Base-by-base conservation (phyloP, 768 basidiomycete species). In the Sporobolomyces phaffii region DNA sequence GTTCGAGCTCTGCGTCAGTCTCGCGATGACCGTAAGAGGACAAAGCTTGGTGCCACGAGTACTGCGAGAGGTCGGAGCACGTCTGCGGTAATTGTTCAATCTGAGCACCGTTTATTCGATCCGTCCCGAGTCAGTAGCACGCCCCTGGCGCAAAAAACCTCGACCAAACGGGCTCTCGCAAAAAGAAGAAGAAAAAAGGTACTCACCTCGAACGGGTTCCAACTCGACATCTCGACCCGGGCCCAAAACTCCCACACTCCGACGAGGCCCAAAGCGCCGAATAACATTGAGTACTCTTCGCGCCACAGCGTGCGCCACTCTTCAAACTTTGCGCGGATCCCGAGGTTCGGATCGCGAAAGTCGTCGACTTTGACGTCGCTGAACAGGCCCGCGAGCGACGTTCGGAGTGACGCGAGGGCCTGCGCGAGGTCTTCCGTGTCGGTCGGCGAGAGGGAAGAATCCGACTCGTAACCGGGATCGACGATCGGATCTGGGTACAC, bases 181-280 rank as follows among this genome's bases (percentile, higher is more conserved):
- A n/a, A n/a, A n/a, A n/a, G n/a, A n/a, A n/a, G 17, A n/a, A 24
- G 6, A 1, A 9, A 13, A 8, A 33, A 40, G 9, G 13, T 34
- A 29, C 79, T 75, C 73, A 80, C 79, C 62, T 77, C 73, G 51
- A 80, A 73, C 10, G 80, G 79, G 47, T 81, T 80, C 80, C 80
- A 81, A 8, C 76, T 75, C 2, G 76, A 75, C 78, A 81, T 77
- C 70, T 81, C 80, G 5, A 77, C 75, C 47, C 80, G 70, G 2
- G 78, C 78, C 78, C 79, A 81, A 58, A 80, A 81, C 68, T 80
- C 80, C 79, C 80, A 80, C 28, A 79, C 80, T 28, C 78, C 76
- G 2, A 78, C 77, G 72, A 80, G 68, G 6, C 75, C 77, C 44
- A 80, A 58, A 3, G 79, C 79, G 9, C 79, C 80, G 65, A 77